Base-by-base conservation (phyloP, 768 basidiomycete species). In the Phaffia tasmanica region DNA sequence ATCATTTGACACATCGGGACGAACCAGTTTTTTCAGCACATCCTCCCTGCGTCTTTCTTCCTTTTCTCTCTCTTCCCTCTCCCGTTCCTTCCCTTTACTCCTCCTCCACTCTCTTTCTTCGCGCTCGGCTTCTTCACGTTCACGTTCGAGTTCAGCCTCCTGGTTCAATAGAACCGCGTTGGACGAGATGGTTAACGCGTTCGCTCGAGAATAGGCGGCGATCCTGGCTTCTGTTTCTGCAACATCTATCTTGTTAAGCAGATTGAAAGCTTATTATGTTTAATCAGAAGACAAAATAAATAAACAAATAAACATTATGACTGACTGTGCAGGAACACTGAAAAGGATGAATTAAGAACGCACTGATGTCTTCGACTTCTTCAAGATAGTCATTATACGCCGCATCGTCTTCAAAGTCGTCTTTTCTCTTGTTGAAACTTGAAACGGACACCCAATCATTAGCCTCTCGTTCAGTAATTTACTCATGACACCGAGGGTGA, bases 321-420 rank as follows among this genome's bases (percentile, higher is more conserved):
- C 56, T 70, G 54, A 58, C 21, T 71, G 77, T 23, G n/a, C 60
- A 53, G 79, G 67, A 56, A 64, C 27, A 68, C 56, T 46, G 57
- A 51, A 19, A 16, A 53, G 59, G 32, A 57, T 2, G 14, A 23
- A 21, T 23, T n/a, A n/a, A 48, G 47, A 15, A 11, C 29, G 0
- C 35, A 85, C 85, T 83, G 71, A 97, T 86, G 72, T 95, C 89
- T 77, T 99, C 94, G 2, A 93, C 91, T 75, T 89, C 85, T 76
- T 99, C 92, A 15, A 99, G 82, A 74, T 98, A 98, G 74, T 98
- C 88, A 72, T 99, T 95, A 76, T 93, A 97, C 19, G 83, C 80
- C 15, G 83, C 81, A 51, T 89, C 79, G 74, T 86, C 85, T 0
- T 78, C 76, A 74, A 99, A 99, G 76, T 99, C 95, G 63, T 93